Evolutionary conservation across 2,329 filamentous ascomycete species (phyloP).

Genomic region (Clarireedia paspali): DNA sequence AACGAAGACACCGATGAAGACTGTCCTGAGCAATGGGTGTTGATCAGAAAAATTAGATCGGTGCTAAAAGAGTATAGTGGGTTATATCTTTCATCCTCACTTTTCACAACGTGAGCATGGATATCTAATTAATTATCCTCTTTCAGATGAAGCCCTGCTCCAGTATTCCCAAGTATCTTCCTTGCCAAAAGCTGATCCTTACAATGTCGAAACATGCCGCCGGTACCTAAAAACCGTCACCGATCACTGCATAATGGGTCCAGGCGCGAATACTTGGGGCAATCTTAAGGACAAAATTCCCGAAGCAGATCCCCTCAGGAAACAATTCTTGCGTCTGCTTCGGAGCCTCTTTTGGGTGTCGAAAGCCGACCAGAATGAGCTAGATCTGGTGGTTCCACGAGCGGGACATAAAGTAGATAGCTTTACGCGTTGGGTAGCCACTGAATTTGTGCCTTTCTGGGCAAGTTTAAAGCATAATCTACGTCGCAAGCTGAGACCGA

Average conservation of each 20-base stretch:
- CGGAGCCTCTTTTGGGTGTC: neutral
- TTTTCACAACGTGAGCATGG: neutral
- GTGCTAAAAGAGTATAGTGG: slow-evolving; percentile 17
- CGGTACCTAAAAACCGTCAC: neutral
- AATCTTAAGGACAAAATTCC: neutral
- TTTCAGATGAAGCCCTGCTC: slow-evolving; percentile 13
- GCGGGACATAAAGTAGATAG: slow-evolving; percentile 8
- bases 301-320: neutral
- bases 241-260: neutral
- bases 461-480: neutral
- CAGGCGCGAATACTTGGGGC: slow-evolving; percentile 8
- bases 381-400: slow-evolving; percentile 13
- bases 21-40: slow-evolving; percentile 3
- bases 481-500: neutral
- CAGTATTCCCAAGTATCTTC: slow-evolving; percentile 11
- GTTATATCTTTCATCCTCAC: neutral
- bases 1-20: neutral
- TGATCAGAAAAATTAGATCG: slow-evolving; percentile 11
- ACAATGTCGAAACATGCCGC: slow-evolving; percentile 10
- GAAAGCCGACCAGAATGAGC: neutral
- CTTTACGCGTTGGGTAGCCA: slow-evolving; percentile 15
- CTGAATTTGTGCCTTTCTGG: slow-evolving; percentile 13
- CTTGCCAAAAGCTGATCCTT: slow-evolving; percentile 11
- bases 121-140: neutral
- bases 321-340: slow-evolving; percentile 5